A percentile compares a stretch with the other conserved stretches of the same genome.
These are phyloP conservation scores for Candolleomyces efflorescens DNA, from an alignment of 768 basidiomycete genomes.

Conservation along the genomic window DNA sequence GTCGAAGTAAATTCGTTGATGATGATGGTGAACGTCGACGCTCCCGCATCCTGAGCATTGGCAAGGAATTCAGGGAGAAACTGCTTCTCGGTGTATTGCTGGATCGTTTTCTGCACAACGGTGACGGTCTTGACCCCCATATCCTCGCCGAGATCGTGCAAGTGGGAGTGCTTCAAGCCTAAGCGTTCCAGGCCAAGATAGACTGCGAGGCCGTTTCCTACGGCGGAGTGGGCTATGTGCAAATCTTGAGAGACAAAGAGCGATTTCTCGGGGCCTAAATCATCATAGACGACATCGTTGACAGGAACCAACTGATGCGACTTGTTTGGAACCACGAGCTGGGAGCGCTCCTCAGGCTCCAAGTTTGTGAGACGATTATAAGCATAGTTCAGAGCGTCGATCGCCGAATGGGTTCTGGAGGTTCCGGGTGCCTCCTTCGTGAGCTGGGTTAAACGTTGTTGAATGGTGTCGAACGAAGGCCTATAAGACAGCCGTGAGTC, in stretches of 20 bases:
- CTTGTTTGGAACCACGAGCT: slow-evolving; percentile 33
- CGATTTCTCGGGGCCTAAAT: slow-evolving; percentile 28
- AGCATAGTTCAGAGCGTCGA: slow-evolving; percentile 26
- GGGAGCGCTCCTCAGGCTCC: slow-evolving; percentile 16
- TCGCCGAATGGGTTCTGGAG: slow-evolving; percentile 15
- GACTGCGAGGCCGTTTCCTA: slow-evolving; percentile 27
- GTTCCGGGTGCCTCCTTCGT: slow-evolving; percentile 8
- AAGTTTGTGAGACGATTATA: slow-evolving; percentile 14
- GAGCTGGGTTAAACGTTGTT: slow-evolving; percentile 8
- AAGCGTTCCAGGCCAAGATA: slow-evolving; percentile 28
- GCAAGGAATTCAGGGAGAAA: slow-evolving; percentile 48
- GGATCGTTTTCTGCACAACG: slow-evolving; percentile 38
- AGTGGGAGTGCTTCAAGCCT: slow-evolving; percentile 28
- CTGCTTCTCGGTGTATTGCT: slow-evolving; percentile 39
- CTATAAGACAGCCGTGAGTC: background rate
- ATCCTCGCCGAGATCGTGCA: slow-evolving; percentile 26
- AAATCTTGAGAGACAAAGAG: slow-evolving; percentile 16
- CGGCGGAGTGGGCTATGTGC: slow-evolving; percentile 24
- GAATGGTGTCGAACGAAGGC: background rate
- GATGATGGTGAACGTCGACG: slow-evolving; percentile 28
- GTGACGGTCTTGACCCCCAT: slow-evolving; percentile 41
- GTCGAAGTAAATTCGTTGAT: slow-evolving; percentile 25
- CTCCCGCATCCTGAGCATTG: slow-evolving; percentile 48
- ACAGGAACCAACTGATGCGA: slow-evolving; percentile 21
- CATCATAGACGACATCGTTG: slow-evolving; percentile 33